Base-by-base conservation (phyloP, 2,329 filamentous ascomycete genomes). In the Fusarium continuum region DNA sequence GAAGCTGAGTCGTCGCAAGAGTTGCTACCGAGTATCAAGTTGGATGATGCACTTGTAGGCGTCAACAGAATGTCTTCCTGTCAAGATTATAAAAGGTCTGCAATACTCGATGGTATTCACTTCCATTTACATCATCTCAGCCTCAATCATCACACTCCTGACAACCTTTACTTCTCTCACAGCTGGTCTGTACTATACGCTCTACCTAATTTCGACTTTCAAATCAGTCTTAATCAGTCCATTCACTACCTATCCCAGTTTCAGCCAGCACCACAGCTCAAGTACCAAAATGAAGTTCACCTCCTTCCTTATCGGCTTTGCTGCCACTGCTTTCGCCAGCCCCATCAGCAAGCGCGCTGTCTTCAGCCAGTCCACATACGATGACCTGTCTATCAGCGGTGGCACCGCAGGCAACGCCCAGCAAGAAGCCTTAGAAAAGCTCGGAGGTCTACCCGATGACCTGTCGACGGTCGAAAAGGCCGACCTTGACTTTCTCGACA, bases 401-500 rank as follows among this genome's bases (percentile, higher is more conserved):
- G 80, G 81, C 29, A 73, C 73, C 5, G 80, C 81, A 14, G 81
- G 81, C 31, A 78, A 76, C 52, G 81, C 79, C 17, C 58, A 80
- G 50, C 65, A 78, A 16, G 76, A 82, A 58, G 81, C 80, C 5
- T 65, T 76, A 3, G 75, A 77, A 4, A 76, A 78, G 34, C 73
- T 80, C 55, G 22, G 55, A 8, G 68, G 74, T 54, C 64, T 81
- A 17, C 66, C 63, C 16, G 74, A 79, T 40, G 77, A 85, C 65
- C 70, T 79, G 9, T 76, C 74, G 40, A 77, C 71, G 10, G 82
- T 85, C 22, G 78, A 79, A 23, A 53, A 77, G 16, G 75, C 73
- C 7, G 84, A 87, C 59, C 69, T 84, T 19, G 75, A 78, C 25
- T 78, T 83, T 65, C 75, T 86, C 44, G 76, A 81, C 63, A 78